Percentiles rank a stretch among this genome's conserved stretches.
phyloP scores from a whole-genome alignment of 2,329 filamentous ascomycete genomes.

The Ilyonectria mors-panacis region DNA sequence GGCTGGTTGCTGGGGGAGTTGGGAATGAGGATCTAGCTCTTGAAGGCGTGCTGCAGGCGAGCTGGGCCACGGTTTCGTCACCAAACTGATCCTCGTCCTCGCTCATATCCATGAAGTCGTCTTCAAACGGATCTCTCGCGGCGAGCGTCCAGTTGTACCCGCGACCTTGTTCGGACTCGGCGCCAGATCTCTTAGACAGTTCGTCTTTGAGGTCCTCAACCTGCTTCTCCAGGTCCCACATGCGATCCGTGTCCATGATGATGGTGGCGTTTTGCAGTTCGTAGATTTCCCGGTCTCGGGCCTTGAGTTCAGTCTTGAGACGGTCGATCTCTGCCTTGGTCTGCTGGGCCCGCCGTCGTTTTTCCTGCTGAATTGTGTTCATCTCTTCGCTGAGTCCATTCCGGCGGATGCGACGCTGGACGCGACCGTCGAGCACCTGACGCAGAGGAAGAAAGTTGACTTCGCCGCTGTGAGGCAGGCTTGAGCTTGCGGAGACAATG shows the following conservation, averaged over 20 bases:
- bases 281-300: slow-evolving; percentile 68
- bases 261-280: slow-evolving; percentile 66
- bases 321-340: slow-evolving; percentile 63
- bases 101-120: slow-evolving; percentile 59
- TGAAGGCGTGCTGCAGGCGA: slow-evolving; percentile 67
- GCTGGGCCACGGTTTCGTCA: slow-evolving; percentile 65
- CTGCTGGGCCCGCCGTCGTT: slow-evolving; percentile 56
- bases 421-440: slow-evolving; percentile 70
- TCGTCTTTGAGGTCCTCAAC: slow-evolving; percentile 55
- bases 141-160: slow-evolving; percentile 67
- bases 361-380: slow-evolving; percentile 65
- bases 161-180: slow-evolving; percentile 44
- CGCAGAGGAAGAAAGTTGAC: slow-evolving; percentile 63
- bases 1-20: slow-evolving; percentile 70
- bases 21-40: slow-evolving; percentile 63
- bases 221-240: slow-evolving; percentile 60
- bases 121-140: slow-evolving; percentile 62
- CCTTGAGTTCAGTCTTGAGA: slow-evolving; percentile 64
- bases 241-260: slow-evolving; percentile 62
- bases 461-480: slow-evolving; percentile 52
- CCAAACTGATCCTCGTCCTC: slow-evolving; percentile 61
- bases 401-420: slow-evolving; percentile 70
- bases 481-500: slow-evolving; percentile 32
- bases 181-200: slow-evolving; percentile 46
- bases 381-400: slow-evolving; percentile 72